Evolutionary conservation across 2,329 filamentous ascomycete species (phyloP), one percentile per base, ranked within the genome.

Genomic region (Diatrype stigma): DNA sequence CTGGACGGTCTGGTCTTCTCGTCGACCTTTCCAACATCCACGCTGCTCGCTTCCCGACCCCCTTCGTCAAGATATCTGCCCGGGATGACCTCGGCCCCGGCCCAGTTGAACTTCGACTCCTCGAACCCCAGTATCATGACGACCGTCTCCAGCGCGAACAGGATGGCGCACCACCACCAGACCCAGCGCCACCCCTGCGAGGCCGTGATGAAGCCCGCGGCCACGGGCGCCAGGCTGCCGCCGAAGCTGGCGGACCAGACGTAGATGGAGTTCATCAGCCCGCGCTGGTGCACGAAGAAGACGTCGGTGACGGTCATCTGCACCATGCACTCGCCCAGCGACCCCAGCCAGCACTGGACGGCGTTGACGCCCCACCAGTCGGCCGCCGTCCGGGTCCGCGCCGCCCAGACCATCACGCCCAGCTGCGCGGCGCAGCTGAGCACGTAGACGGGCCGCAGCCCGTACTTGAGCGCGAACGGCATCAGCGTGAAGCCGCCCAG

Each of bases 91-190:
- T 44, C 46, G 26, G 51, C 46, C 16, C 42, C 46, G 26, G 51
- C 10, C 26, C 12, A 60, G 37, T 26, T 56, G 57, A 5, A 58
- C 54, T 46, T 58, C 54, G 12, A 30, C 26, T 30, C 26, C 26
- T 30, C 26, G 26, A 30, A 30, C 61, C 58, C 6, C 55, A 56
- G 17, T 59, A 57, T 21, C 76, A 66, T 49, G 65, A 67, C 62
- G 76, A 80, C 1, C 71, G 77, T 79, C 57, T 80, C 77, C 0
- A 76, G 76, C 3, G 78, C 75, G 50, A 79, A 73, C 44, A 79
- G 66, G 49, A 76, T 62, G 46, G 71, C 70, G 26, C 76, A 73
- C 52, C 76, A 73, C 35, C 74, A 69, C 55, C 78, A 73, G 0
- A 76, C 71, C 68, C 72, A 75, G 52, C 68, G 65, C 62, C 71